Percentiles rank a stretch among this genome's conserved stretches.
phyloP scores from a whole-genome alignment of 208 protist species.

The Leishmania turanica region DNA sequence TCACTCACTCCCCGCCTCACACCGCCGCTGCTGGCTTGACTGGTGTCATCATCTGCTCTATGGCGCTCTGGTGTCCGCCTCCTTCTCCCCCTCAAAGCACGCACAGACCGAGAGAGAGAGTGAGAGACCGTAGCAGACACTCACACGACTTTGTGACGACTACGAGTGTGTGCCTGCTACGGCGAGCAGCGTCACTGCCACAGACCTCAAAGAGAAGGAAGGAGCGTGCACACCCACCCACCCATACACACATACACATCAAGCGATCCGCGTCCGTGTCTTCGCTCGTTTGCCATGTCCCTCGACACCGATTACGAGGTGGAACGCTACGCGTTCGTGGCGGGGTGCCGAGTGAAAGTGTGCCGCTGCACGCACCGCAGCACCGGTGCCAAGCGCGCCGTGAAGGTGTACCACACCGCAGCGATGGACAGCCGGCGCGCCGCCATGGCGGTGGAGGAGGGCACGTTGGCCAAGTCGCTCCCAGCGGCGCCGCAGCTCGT shows the following conservation, averaged over 20 bases:
- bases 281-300: conserved; percentile 32
- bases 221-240: neutral
- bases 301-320: conserved; percentile 61
- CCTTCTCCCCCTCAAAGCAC: neutral
- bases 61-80: neutral
- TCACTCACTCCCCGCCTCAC: neutral
- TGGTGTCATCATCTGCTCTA: neutral
- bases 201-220: neutral
- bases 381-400: conserved; percentile 46
- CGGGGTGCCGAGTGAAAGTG: conserved; percentile 40
- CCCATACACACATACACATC: neutral
- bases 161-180: neutral
- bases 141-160: neutral
- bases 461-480: conserved; percentile 43
- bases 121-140: too few relatives aligned
- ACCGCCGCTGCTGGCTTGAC: neutral
- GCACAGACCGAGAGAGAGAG: too few relatives aligned
- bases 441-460: conserved; percentile 56
- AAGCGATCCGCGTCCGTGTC: neutral
- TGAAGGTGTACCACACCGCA: conserved; percentile 69
- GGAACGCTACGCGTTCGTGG: conserved; percentile 41
- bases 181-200: neutral
- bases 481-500: conserved; percentile 54
- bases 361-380: conserved; percentile 52
- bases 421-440: conserved; percentile 40